Base-by-base conservation (phyloP, 1,139 yeast species). In the Yarrowia galli region DNA sequence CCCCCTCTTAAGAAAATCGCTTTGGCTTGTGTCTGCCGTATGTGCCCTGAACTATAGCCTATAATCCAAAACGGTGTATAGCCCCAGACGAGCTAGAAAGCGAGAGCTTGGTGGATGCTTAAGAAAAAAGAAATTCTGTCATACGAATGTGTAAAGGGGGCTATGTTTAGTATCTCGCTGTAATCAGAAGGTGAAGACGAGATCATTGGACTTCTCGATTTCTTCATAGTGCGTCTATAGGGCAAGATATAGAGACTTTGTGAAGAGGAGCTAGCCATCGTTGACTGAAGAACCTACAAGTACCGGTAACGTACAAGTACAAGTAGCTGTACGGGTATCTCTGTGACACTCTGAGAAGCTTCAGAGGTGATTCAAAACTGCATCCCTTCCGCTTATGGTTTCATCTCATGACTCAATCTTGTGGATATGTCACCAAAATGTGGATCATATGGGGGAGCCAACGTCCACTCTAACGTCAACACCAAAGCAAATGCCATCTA, bases 21-120 rank as follows among this genome's bases (percentile, higher is more conserved):
- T 28, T 10, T 28, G 32, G 9, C 32, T 25, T 25, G 28, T 7
- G 28, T 7, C 28, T 3, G 32, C 32, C 32, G 32, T 28, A 28
- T n/a, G n/a, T n/a, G n/a, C n/a, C n/a, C 32, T 10, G 32, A 2
- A 5, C 6, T 18, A 16, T 43, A 43, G 48, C 20, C 48, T 43
- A n/a, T 28, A 48, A 9, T 48, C 53, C 53, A 48, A 28, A 48
- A 25, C 38, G 18, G 20, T 16, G 53, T 48, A 28, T 48, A 48
- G 53, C 53, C 22, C 38, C 38, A 48, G 15, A 20, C 22, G 32
- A 45, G 32, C 13, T 15, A 15, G 32, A 23, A 23, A 23, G 32
- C 12, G 23, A 18, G 40, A 32, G 23, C n/a, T 32, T 35, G 22
- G 36, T 5, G 42, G 18, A 20, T 51, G 58, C 32, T 51, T 51